These are phyloP conservation scores for Eucalyptus sp. DNA, from an alignment of 345 rosid species.

Conservation along the genomic window DNA sequence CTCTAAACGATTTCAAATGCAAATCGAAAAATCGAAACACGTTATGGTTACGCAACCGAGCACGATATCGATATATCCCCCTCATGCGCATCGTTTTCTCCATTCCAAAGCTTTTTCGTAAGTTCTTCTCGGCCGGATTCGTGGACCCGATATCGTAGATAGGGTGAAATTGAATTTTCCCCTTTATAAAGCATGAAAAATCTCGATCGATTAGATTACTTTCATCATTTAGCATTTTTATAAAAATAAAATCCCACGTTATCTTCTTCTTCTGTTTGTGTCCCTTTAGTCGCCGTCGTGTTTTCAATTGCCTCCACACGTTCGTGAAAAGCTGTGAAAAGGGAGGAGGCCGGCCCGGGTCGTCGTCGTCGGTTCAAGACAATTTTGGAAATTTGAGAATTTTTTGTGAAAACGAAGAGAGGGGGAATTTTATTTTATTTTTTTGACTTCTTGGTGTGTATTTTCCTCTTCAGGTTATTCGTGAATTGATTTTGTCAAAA, in stretches of 20 bases:
- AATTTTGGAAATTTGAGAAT: not conserved
- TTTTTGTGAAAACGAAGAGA: not conserved
- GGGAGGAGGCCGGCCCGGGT: not conserved
- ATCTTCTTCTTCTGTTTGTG: not conserved
- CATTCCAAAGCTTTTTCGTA: not conserved
- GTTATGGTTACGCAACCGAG: not conserved
- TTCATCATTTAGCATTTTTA: not conserved
- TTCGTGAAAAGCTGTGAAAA: not conserved
- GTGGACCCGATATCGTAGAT: not conserved
- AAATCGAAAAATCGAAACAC: not conserved
- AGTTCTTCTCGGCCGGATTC: not conserved
- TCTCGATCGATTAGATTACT: not conserved
- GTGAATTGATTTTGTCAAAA: too few species aligned
- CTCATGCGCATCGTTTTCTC: not conserved
- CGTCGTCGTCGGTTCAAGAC: not conserved
- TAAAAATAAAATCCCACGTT: not conserved
- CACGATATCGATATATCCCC: fast-evolving
- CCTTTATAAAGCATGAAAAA: not conserved
- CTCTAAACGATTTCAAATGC: fast-evolving
- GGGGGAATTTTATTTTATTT: not conserved
- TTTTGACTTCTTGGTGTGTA: fast-evolving
- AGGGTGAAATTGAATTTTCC: not conserved
- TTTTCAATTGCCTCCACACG: not conserved
- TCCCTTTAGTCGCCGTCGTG: not conserved
- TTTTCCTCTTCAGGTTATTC: not conserved